Evolutionary conservation across 129 eudicot genomes (phyloP).

Genomic region (Flaveria trinervia): DNA sequence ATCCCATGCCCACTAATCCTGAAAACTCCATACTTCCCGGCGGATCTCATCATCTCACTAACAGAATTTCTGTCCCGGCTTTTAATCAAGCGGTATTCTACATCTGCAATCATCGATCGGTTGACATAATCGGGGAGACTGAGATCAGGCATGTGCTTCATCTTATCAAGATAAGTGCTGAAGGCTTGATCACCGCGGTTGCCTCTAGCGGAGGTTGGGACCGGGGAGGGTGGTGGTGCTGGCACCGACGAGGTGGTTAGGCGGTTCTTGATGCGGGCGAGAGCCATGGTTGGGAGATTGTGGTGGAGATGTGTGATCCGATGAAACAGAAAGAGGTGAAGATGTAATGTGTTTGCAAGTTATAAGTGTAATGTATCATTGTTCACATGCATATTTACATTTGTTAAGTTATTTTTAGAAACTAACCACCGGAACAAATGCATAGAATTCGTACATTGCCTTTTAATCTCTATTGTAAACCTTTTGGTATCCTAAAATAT

Average conservation of each 20-base stretch:
- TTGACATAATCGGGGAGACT: slow-evolving; percentile 56
- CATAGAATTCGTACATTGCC: not conserved
- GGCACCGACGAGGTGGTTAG: slow-evolving; percentile 31
- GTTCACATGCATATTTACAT: not conserved
- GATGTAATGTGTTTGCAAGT: slow-evolving; percentile 14
- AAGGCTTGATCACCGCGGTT: slow-evolving; percentile 49
- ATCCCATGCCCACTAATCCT: slow-evolving; percentile 66
- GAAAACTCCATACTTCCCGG: slow-evolving; percentile 49
- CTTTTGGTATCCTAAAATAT: too few species aligned
- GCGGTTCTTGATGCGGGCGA: slow-evolving; percentile 33
- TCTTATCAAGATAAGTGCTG: slow-evolving; percentile 40
- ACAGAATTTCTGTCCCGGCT: slow-evolving; percentile 43
- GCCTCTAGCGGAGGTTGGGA: slow-evolving; percentile 49
- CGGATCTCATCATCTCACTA: slow-evolving; percentile 48
- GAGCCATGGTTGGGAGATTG: slow-evolving; percentile 35
- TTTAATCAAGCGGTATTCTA: slow-evolving; percentile 38
- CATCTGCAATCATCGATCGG: slow-evolving; percentile 51
- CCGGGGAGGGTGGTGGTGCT: slow-evolving; percentile 64
- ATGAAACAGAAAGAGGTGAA: slow-evolving; percentile 22
- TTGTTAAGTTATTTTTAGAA: slow-evolving; percentile 1
- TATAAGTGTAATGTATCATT: not conserved
- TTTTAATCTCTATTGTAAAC: not conserved
- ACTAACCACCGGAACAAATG: not conserved
- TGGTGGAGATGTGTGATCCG: slow-evolving; percentile 5
- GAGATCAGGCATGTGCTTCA: slow-evolving; percentile 50